Evolutionary conservation across 352 stramenopile species (phyloP).

Genomic region (Bremia lactucae): DNA sequence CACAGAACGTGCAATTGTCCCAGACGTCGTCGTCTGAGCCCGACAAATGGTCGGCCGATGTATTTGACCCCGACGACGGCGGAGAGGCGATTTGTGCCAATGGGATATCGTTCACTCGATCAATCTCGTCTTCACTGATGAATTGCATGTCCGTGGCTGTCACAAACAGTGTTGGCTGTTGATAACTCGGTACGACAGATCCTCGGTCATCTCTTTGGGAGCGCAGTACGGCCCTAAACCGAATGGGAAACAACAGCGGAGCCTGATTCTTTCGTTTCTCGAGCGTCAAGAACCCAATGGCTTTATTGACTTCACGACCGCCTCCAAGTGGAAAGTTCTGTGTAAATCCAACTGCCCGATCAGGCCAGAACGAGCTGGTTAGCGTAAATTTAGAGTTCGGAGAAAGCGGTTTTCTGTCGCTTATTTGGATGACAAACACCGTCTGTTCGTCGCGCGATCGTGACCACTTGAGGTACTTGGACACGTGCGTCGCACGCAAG

Average conservation of each 20-base stretch:
- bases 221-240: constrained; percentile 34
- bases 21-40: constrained; percentile 22
- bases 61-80: constrained; percentile 2
- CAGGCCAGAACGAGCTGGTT: constrained; percentile 45
- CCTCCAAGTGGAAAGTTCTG: constrained; percentile 43
- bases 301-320: constrained; percentile 33
- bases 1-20: constrained; percentile 49
- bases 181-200: constrained; percentile 5
- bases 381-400: constrained; percentile 45
- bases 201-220: constrained; percentile 24
- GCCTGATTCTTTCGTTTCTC: constrained; percentile 55
- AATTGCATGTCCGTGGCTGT: constrained; percentile 43
- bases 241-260: constrained; percentile 50
- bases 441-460: constrained; percentile 42
- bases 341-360: constrained; percentile 39
- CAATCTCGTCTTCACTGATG: constrained; percentile 35
- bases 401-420: constrained; percentile 38
- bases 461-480: constrained; percentile 62
- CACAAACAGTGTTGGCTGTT: constrained; percentile 31
- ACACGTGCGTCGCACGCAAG: constrained; percentile 45
- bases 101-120: constrained; percentile 24
- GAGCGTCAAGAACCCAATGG: constrained; percentile 51
- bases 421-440: constrained; percentile 48
- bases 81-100: constrained; percentile 24
- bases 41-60: constrained; percentile 3